phyloP scores from a whole-genome alignment of 768 basidiomycete genomes.

The Kwoniella pini region DNA sequence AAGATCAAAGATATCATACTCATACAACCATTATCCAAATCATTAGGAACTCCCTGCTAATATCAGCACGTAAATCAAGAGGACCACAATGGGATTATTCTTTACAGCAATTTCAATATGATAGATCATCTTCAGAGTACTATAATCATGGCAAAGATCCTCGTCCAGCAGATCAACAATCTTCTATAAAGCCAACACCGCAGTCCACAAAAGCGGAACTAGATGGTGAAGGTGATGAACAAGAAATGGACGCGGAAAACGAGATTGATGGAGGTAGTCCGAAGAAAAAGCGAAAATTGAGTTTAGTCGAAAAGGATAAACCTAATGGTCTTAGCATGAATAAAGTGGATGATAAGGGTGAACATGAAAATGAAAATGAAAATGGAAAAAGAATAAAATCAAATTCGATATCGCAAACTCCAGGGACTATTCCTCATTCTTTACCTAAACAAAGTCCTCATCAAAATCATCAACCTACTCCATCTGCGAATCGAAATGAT shows the following conservation, averaged over 20 bases:
- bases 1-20: no score
- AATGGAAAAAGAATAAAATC: constrained; percentile 4
- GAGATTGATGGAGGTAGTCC: not conserved
- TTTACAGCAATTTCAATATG: constrained; percentile 44
- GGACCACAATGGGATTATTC: constrained; percentile 55
- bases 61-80: constrained; percentile 46
- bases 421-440: not conserved
- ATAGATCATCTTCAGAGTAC: constrained; percentile 31
- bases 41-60: constrained; percentile 54
- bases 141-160: constrained; percentile 35
- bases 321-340: not conserved
- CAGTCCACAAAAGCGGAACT: not conserved
- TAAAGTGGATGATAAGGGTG: not conserved
- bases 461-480: not conserved
- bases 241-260: not conserved
- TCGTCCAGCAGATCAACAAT: not conserved
- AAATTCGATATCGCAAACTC: not conserved
- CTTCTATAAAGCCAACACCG: not conserved
- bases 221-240: not conserved
- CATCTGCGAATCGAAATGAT: not conserved
- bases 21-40: no score
- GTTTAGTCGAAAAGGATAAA: not conserved
- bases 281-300: constrained; percentile 9
- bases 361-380: not conserved
- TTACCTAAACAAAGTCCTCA: constrained; percentile 6